These are phyloP conservation scores for Aureobasidium sp. DNA, from an alignment of 2,329 filamentous ascomycete genomes.

Conservation along the genomic window DNA sequence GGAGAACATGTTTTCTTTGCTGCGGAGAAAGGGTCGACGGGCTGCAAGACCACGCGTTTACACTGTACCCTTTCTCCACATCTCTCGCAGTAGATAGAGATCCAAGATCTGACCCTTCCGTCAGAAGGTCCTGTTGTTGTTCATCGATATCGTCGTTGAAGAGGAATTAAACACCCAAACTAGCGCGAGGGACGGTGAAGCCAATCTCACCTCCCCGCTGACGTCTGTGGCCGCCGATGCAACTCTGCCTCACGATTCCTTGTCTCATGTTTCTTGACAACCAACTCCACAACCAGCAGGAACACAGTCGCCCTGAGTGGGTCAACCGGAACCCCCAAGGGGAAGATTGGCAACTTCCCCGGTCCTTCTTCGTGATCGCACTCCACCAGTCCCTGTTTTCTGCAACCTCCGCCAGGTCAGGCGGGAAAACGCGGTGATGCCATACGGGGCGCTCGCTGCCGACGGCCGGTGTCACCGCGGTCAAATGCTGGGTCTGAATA, in stretches of 20 bases:
- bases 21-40: neutral
- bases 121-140: neutral
- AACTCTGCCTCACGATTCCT: neutral
- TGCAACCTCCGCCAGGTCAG: neutral
- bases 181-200: neutral
- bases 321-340: neutral
- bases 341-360: neutral
- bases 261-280: neutral
- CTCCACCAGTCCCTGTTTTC: neutral
- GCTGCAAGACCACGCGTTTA: neutral
- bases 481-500: slow-evolving; percentile 4
- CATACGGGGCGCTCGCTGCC: neutral
- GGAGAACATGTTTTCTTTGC: neutral
- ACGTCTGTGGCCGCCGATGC: slow-evolving; percentile 3
- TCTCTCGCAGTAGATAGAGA: neutral
- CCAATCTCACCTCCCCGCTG: neutral
- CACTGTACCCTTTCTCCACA: neutral
- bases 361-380: neutral
- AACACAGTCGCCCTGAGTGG: neutral
- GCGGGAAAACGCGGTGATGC: neutral
- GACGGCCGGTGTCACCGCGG: neutral
- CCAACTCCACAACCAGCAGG: neutral
- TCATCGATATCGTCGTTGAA: neutral
- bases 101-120: neutral
- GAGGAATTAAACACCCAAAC: neutral